Evolutionary conservation across 306 rosid species (phyloP), one percentile per base, ranked within the genome.

Genomic region (Cicer yamashitae): DNA sequence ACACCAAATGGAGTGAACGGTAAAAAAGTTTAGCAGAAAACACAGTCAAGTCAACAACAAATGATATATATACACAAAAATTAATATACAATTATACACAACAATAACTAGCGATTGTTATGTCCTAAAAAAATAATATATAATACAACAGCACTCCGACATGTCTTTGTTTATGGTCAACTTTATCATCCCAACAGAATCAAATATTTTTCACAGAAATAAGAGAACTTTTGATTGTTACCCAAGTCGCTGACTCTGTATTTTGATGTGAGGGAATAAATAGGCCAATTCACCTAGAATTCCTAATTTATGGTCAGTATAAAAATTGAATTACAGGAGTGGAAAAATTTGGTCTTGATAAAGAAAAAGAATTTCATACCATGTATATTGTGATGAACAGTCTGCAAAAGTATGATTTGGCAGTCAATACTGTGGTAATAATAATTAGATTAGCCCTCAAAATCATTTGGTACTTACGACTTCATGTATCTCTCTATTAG

Each of bases 401-500:
- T 75, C 71, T 67, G 51, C 67, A 64, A 57, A 40, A 73, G 54
- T 13, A 65, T 53, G 69, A 76, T 76, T 34, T 9, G 9, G 46
- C 46, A 20, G 76, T 56, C 79, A 75, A 48, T 70, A 70, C 25
- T 30, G 44, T 39, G 81, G 66, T 13, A 20, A 46, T 75, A 61
- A 48, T 75, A 67, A 48, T 25, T 70, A 30, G 41, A 62, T 51
- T 41, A 74, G 56, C 70, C 65, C 74, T 71, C 59, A 25, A 60
- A 39, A 80, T 14, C 63, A 67, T 70, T 70, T 67, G 30, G 56
- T 34, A 76, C 85, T 54, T 63, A 78, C 10, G 77, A 66, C 73
- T 83, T 83, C 70, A 72, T 66, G 68, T 67, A 69, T 86, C 81
- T 84, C 75, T 86, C 85, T 38, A 88, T 77, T 86, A 91, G 70